phyloP scores from a whole-genome alignment of 225 moss, liverwort and hornwort genomes.

The Physcomitrellopsis africana region DNA sequence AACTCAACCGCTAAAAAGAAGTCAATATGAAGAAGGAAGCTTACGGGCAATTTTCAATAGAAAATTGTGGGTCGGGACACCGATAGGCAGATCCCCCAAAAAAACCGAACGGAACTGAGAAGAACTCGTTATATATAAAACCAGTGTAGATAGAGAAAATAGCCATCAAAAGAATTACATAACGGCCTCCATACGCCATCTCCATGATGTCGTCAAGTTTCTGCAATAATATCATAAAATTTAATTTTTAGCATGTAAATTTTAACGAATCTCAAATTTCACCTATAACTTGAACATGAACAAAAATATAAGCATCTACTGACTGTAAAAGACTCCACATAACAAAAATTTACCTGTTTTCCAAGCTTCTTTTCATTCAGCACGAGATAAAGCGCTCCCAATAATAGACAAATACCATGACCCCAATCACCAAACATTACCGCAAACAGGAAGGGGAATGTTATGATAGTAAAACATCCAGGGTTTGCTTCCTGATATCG shows the following conservation, averaged over 20 bases:
- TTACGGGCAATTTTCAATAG: conserved; percentile 67
- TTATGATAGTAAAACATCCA: conserved; percentile 88
- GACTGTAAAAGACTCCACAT: no score
- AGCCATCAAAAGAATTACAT: conserved; percentile 92
- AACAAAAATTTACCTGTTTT: conserved; percentile 62
- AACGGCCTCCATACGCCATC: conserved; percentile 96
- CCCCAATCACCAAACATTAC: conserved; percentile 99
- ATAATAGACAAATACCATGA: conserved; percentile 76
- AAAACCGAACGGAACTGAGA: conserved; percentile 69
- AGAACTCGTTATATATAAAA: conserved; percentile 93
- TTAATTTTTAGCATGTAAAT: not conserved
- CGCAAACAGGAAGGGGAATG: conserved; percentile 96
- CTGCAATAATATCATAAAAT: conserved; percentile 42
- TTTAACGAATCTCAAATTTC: not conserved
- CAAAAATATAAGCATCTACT: not conserved
- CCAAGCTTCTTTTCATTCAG: conserved; percentile 74
- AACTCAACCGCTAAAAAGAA: not conserved
- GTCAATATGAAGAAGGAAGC: conserved; percentile 19
- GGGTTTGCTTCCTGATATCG: conserved; percentile 99
- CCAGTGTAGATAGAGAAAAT: conserved; percentile 99
- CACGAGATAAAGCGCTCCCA: conserved; percentile 75
- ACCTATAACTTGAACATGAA: not conserved
- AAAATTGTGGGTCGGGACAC: conserved; percentile 62
- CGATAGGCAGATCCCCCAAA: conserved; percentile 80
- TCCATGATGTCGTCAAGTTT: conserved; percentile 98